These are phyloP conservation scores for Aspergillus sp. DNA, from an alignment of 2,329 filamentous ascomycete genomes.

Conservation along the genomic window DNA sequence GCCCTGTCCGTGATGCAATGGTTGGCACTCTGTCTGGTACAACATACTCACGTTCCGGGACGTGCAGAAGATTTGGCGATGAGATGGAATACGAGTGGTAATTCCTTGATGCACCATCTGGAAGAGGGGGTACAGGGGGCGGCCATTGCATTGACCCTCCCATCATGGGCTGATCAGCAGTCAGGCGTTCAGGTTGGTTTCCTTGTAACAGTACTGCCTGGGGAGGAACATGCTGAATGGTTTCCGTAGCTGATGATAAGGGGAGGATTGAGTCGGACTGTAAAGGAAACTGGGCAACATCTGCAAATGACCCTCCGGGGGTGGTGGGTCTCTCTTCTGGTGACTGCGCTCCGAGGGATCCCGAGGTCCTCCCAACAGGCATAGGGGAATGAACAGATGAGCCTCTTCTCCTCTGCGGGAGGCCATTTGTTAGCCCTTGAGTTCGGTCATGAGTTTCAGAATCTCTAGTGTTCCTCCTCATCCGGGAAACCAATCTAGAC, in stretches of 20 bases:
- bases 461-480: conserved; percentile 14
- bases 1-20: background rate
- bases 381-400: conserved; percentile 2
- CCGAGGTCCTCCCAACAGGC: background rate
- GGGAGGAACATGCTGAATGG: too few species aligned
- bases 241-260: too few species aligned
- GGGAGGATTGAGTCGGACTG: too few species aligned
- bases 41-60: conserved; percentile 11
- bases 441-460: conserved; percentile 8
- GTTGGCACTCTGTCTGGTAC: conserved; percentile 5
- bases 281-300: too few species aligned
- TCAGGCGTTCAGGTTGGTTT: too few species aligned
- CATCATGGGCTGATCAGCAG: too few species aligned
- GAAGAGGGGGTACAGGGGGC: conserved; percentile 12
- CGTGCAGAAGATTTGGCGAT: conserved; percentile 26
- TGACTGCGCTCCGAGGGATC: conserved; percentile 1
- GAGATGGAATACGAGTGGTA: conserved; percentile 28
- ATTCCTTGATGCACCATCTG: conserved; percentile 5
- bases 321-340: background rate
- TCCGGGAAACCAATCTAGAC: conserved; percentile 10
- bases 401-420: conserved; percentile 7
- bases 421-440: conserved; percentile 7
- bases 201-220: too few species aligned
- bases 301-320: background rate
- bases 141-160: background rate